phyloP scores from a whole-genome alignment of 129 eudicot species.

The Escallonia herrerae region DNA sequence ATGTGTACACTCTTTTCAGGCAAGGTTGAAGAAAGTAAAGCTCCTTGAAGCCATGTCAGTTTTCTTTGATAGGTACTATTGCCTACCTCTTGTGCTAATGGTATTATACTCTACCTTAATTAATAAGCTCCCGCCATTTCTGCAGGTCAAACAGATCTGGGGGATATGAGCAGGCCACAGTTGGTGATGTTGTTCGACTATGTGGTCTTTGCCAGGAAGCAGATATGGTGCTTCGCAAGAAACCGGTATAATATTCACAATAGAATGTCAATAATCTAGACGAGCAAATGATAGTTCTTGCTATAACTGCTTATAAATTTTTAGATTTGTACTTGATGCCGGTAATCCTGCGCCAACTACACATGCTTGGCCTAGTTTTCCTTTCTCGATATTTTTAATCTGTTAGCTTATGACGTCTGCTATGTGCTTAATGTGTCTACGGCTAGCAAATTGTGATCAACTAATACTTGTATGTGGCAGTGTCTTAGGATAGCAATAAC shows the following conservation, averaged over 20 bases:
- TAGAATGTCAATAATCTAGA: neutral
- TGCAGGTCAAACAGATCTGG: slow-evolving; percentile 69
- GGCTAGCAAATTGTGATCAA: too few relatives aligned
- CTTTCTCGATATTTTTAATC: too few relatives aligned
- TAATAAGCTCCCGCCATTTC: neutral
- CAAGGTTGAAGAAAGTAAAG: slow-evolving; percentile 61
- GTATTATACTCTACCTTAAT: neutral
- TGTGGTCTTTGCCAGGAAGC: slow-evolving; percentile 70
- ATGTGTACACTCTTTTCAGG: slow-evolving; percentile 31
- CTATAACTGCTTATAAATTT: neutral
- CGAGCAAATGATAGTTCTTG: neutral
- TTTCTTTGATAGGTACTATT: slow-evolving; percentile 68
- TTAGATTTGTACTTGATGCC: neutral
- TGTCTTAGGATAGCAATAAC: too few relatives aligned
- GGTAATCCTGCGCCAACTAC: neutral
- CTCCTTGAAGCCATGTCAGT: slow-evolving; percentile 78
- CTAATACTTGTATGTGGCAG: too few relatives aligned
- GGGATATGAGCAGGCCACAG: slow-evolving; percentile 38
- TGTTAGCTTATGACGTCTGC: too few relatives aligned
- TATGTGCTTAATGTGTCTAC: too few relatives aligned
- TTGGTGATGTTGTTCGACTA: slow-evolving; percentile 65
- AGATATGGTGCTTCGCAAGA: slow-evolving; percentile 73
- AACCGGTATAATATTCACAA: slow-evolving; percentile 44
- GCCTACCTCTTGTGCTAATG: slow-evolving; percentile 1
- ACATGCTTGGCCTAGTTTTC: too few relatives aligned